A percentile compares a stretch with the other conserved stretches of the same genome.
Evolutionary conservation across 1,284 basidiomycete genomes (phyloP).

Genomic region (Melampsora larici-populina): DNA sequence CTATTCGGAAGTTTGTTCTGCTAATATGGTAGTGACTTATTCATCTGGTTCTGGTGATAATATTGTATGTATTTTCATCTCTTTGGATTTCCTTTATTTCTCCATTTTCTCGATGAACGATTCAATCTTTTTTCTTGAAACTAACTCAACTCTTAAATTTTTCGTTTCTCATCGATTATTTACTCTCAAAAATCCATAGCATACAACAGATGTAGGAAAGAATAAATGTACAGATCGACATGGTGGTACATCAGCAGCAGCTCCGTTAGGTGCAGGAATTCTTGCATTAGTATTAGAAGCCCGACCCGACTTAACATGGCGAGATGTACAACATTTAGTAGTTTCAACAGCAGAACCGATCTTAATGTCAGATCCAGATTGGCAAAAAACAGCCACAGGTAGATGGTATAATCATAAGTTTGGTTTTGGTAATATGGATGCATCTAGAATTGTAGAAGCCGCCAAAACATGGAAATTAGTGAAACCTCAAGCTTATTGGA

Average conservation of each 20-base stretch:
- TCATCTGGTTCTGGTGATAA: conserved; percentile 91
- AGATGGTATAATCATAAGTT: conserved; percentile 93
- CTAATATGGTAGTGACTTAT: conserved; percentile 93
- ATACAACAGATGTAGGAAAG: conserved; percentile 88
- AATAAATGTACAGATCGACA: conserved; percentile 77
- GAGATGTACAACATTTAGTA: conserved; percentile 89
- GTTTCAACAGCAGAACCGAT: conserved; percentile 74
- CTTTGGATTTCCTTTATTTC: too few relatives aligned
- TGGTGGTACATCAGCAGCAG: conserved; percentile 96
- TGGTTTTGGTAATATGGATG: conserved; percentile 87
- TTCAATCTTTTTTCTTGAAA: not conserved
- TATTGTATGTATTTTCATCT: conserved; percentile 64
- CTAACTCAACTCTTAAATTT: not conserved
- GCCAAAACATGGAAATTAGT: conserved; percentile 80
- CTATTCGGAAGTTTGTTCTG: conserved; percentile 95
- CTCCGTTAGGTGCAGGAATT: conserved; percentile 88
- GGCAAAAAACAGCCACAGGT: conserved; percentile 79
- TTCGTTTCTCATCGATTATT: conserved; percentile 2
- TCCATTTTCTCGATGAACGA: not conserved
- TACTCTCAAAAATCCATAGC: conserved; percentile 58
- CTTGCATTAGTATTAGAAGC: conserved; percentile 80
- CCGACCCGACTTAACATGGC: conserved; percentile 89
- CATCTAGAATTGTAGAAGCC: conserved; percentile 73
- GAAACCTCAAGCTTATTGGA: conserved; percentile 85
- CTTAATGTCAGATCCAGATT: conserved; percentile 87